These are phyloP conservation scores for Ophiostoma australiae DNA, from an alignment of 2,329 filamentous ascomycete species.

Conservation along the genomic window DNA sequence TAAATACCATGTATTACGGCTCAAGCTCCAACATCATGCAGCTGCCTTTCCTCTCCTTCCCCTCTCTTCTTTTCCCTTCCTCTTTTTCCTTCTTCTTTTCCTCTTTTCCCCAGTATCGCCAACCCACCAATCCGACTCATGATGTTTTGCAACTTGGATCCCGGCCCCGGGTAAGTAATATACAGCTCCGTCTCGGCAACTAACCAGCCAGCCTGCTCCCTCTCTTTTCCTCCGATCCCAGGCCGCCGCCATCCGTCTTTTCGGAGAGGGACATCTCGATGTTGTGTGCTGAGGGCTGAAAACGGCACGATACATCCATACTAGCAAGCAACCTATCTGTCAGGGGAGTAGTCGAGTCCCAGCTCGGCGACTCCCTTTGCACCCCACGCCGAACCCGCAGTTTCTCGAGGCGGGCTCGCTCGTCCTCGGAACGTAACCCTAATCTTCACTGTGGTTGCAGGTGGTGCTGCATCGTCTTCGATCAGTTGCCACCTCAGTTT, in stretches of 20 bases:
- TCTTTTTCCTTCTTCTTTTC: not conserved
- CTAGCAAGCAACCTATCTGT: slow-evolving; percentile 18
- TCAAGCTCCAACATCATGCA: slow-evolving; percentile 13
- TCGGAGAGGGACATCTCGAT: not conserved
- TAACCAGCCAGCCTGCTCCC: not conserved
- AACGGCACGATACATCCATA: slow-evolving; percentile 9
- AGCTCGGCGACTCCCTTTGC: slow-evolving; percentile 32
- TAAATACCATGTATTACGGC: not conserved
- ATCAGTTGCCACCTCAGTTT: slow-evolving; percentile 47
- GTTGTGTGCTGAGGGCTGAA: not conserved
- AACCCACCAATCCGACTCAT: not conserved
- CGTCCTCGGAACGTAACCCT: slow-evolving; percentile 94
- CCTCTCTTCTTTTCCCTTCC: not conserved
- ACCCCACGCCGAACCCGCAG: slow-evolving; percentile 75
- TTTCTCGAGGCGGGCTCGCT: slow-evolving; percentile 54
- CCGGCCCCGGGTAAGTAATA: not conserved
- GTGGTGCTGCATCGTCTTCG: not conserved
- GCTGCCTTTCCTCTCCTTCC: slow-evolving; percentile 6
- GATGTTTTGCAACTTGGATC: not conserved
- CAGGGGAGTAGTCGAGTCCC: not conserved
- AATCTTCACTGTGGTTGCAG: slow-evolving; percentile 64
- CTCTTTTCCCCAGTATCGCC: slow-evolving; percentile 3
- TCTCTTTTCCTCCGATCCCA: not conserved
- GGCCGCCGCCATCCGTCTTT: not conserved
- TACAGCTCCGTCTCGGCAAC: not conserved